phyloP scores from a whole-genome alignment of 257 asterid genomes.

The Lavandula angustifolia region DNA sequence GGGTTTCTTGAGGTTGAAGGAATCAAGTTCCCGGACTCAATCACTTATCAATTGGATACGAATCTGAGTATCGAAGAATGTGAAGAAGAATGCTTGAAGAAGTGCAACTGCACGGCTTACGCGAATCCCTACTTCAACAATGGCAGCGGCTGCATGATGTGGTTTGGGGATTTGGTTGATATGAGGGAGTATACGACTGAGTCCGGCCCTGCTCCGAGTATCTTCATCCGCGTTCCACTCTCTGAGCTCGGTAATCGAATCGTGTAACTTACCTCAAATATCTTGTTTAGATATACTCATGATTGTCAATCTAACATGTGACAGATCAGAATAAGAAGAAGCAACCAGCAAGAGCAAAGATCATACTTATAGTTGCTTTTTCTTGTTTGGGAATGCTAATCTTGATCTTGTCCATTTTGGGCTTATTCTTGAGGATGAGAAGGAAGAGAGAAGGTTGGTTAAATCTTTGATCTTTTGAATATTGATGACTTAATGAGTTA shows the following conservation, averaged over 20 bases:
- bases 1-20: slow-evolving; percentile 8
- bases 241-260: slow-evolving; percentile 18
- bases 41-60: neutral
- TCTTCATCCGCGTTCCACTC: slow-evolving; percentile 16
- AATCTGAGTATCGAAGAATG: neutral
- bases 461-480: too few species aligned
- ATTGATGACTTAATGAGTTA: too few species aligned
- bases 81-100: slow-evolving; percentile 2
- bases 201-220: neutral
- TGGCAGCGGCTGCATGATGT: slow-evolving; percentile 17
- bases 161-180: slow-evolving; percentile 26
- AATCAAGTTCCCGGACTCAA: slow-evolving; percentile 16
- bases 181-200: neutral
- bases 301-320: neutral
- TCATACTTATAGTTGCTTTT: neutral
- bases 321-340: neutral
- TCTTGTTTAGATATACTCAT: neutral
- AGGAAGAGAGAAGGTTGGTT: neutral
- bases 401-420: neutral
- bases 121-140: neutral
- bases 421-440: neutral
- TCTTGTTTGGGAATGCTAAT: neutral
- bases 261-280: too few species aligned
- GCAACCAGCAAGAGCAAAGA: neutral
- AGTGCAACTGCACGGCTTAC: slow-evolving; percentile 27